phyloP scores from a whole-genome alignment of 2,329 filamentous ascomycete species.

The Beauveria scarabaeidicola region DNA sequence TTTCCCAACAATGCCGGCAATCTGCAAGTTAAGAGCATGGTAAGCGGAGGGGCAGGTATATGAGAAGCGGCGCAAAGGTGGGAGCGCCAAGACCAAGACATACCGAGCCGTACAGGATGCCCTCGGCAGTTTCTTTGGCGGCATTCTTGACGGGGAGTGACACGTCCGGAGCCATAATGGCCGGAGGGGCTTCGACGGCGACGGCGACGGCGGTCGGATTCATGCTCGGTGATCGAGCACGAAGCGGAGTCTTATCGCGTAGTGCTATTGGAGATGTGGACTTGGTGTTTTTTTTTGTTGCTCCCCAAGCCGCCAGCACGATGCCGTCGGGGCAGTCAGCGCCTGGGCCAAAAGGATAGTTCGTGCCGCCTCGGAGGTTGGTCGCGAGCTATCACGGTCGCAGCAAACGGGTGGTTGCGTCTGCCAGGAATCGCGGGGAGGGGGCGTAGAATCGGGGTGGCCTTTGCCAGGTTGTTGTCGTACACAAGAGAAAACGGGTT shows the following conservation, averaged over 20 bases:
- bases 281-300: not conserved
- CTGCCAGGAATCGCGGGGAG: not conserved
- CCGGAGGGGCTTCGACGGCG: slow-evolving; percentile 10
- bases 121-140: slow-evolving; percentile 64
- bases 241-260: slow-evolving; percentile 6
- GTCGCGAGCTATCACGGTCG: not conserved
- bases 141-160: slow-evolving; percentile 30
- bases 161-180: slow-evolving; percentile 18
- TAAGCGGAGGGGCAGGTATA: not conserved
- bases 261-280: not conserved
- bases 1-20: slow-evolving; percentile 83
- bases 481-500: not conserved
- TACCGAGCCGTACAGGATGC: slow-evolving; percentile 82
- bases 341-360: slow-evolving; percentile 6
- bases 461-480: not conserved
- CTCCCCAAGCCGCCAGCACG: slow-evolving; percentile 6
- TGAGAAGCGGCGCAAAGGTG: not conserved
- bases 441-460: not conserved
- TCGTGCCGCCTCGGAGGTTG: not conserved
- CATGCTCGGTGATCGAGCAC: slow-evolving; percentile 14
- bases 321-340: slow-evolving; percentile 9
- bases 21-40: slow-evolving; percentile 32
- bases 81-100: slow-evolving; percentile 21
- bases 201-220: slow-evolving; percentile 12
- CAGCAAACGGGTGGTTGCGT: slow-evolving; percentile 1